Evolutionary conservation across 2,329 filamentous ascomycete species (phyloP), one percentile per base, ranked within the genome.

Genomic region (Fusarium sp.): DNA sequence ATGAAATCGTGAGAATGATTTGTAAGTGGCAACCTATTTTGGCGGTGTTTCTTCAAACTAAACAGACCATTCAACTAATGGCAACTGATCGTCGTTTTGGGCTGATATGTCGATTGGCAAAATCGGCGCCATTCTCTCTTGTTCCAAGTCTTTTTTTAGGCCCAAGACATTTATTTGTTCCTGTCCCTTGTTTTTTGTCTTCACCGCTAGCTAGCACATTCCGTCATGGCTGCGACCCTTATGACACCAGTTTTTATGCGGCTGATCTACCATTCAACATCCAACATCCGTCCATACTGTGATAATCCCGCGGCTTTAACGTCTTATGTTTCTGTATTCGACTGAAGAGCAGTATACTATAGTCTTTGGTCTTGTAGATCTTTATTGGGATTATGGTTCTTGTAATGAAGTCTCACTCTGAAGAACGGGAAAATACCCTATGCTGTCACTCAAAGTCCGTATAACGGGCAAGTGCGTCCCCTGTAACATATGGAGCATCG

Each of bases 31-130:
- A 44, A 29, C 7, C 41, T 35, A 11, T 59, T 20, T 59, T 29
- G 18, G 25, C 47, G 18, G 31, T 62, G 64, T 67, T 68, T 68
- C 64, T 42, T 39, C 33, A 29, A 31, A 38, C 20, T 44, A 62
- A 58, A 52, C 39, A 13, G 22, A 56, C 44, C 27, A 67, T 52
- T 33, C 55, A 57, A 44, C 52, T 39, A 54, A 55, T 60, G 56
- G 56, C 55, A 65, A 72, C 54, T 72, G 53, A 73, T 72, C 56
- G 61, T 33, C 70, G 44, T 70, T 52, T 66, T 62, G 58, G 31
- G 31, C 41, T 57, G 49, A 53, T 53, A 58, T 46, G 38, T 61
- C 57, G 65, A 70, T 70, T 59, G 38, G 58, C 70, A 70, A 53
- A 57, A 73, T 73, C 70, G 41, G 50, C 60, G 27, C 54, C n/a